Evolutionary conservation across 139 green algal species (phyloP).

Genomic region (Chlorella vulgaris): DNA sequence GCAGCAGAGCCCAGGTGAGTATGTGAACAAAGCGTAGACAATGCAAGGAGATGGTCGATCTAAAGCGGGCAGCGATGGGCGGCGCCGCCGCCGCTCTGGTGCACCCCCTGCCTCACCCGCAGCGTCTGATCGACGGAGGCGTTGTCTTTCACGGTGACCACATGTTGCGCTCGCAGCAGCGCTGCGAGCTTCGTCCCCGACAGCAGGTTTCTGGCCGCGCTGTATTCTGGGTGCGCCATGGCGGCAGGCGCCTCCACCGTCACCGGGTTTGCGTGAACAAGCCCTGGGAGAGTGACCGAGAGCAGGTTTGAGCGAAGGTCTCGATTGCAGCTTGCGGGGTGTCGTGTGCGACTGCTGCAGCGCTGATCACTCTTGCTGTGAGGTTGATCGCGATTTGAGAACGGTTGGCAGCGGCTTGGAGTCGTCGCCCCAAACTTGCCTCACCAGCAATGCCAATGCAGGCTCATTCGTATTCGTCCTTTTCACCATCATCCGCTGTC

Average conservation of each 20-base stretch:
- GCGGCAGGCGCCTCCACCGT: too few species aligned
- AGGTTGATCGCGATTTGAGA: too few species aligned
- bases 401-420: too few species aligned
- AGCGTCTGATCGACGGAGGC: slow-evolving; percentile 42
- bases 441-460: too few species aligned
- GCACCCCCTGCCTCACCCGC: slow-evolving; percentile 1
- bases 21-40: too few species aligned
- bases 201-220: neutral
- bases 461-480: too few species aligned
- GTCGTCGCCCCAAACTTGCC: too few species aligned
- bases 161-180: slow-evolving; percentile 29
- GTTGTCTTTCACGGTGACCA: slow-evolving; percentile 37
- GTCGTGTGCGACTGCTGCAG: neutral
- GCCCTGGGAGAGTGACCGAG: too few species aligned
- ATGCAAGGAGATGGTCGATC: too few species aligned
- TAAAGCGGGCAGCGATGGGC: too few species aligned
- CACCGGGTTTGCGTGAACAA: neutral
- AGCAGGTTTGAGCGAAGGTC: too few species aligned
- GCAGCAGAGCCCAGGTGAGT: neutral
- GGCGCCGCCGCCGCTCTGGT: neutral
- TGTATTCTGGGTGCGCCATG: neutral
- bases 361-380: neutral
- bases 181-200: neutral
- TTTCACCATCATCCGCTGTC: too few species aligned
- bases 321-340: neutral